Evolutionary conservation across 371 early-diverging fungal genomes (phyloP).

Genomic region (Synchytrium microbalum): DNA sequence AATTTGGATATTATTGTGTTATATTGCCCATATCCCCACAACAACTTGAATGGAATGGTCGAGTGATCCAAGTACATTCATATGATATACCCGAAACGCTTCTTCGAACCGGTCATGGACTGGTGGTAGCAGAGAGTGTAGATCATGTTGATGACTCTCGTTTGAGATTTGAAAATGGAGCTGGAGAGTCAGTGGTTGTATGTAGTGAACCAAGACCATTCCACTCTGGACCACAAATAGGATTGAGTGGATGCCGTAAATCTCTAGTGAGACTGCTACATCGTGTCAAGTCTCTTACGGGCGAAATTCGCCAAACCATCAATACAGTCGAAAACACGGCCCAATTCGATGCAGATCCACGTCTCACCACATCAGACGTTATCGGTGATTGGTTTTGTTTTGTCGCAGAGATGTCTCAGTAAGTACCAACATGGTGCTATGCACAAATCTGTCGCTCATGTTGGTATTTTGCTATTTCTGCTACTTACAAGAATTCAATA

Average conservation of each 20-base stretch:
- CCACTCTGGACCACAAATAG: not conserved
- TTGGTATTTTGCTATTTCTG: not conserved
- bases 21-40: not conserved
- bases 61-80: not conserved
- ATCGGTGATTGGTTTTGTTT: not conserved
- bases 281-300: not conserved
- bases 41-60: not conserved
- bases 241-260: not conserved
- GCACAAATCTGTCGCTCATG: not conserved
- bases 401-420: not conserved
- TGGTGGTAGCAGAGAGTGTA: not conserved
- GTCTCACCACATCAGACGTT: not conserved
- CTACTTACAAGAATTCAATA: not conserved
- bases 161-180: not conserved
- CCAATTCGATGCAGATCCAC: not conserved
- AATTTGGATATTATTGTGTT: not conserved
- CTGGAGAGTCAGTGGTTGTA: not conserved
- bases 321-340: not conserved
- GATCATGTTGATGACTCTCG: not conserved
- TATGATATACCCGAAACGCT: not conserved
- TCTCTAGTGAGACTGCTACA: not conserved
- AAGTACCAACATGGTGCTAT: no score
- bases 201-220: conserved; percentile 2
- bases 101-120: not conserved
- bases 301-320: not conserved